Percentiles rank a stretch among this genome's conserved stretches.
phyloP scores from a whole-genome alignment of 2,329 filamentous ascomycete genomes.

The Chaetomium globosum region DNA sequence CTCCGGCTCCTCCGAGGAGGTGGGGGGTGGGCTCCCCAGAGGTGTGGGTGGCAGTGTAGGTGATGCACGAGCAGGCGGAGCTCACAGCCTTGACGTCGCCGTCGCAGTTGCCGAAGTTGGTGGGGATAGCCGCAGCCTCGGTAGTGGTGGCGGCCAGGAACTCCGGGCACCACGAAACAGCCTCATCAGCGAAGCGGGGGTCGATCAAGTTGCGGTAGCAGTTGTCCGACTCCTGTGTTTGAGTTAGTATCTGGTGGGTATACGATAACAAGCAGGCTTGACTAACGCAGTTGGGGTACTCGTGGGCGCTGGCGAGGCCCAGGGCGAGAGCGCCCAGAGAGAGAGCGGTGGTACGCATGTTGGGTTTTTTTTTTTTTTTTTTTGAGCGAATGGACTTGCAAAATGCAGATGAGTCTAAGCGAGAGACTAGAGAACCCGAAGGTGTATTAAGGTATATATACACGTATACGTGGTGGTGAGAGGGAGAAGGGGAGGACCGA shows the following conservation, averaged over 20 bases:
- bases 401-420: conserved; percentile 25
- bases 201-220: conserved; percentile 37
- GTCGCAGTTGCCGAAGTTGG: conserved; percentile 35
- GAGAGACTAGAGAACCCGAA: conserved; percentile 33
- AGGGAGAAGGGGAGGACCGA: background rate
- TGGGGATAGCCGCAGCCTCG: conserved; percentile 33
- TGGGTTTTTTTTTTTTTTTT: conserved; percentile 11
- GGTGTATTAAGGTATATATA: conserved; percentile 25
- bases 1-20: background rate
- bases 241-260: conserved; percentile 3
- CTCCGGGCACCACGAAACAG: conserved; percentile 33
- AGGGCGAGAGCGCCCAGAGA: conserved; percentile 34
- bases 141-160: conserved; percentile 35
- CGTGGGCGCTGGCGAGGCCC: conserved; percentile 31
- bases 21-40: background rate
- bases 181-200: conserved; percentile 28
- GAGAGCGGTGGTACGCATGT: conserved; percentile 34
- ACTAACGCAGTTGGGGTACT: conserved; percentile 36
- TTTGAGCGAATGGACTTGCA: conserved; percentile 21
- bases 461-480: conserved; percentile 12
- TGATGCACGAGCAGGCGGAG: conserved; percentile 41
- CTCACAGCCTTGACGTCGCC: conserved; percentile 32
- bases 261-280: no score
- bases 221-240: conserved; percentile 33
- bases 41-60: conserved; percentile 27